Evolutionary conservation across 306 rosid genomes (phyloP).

Genomic region (Styphnolobium japonicum): DNA sequence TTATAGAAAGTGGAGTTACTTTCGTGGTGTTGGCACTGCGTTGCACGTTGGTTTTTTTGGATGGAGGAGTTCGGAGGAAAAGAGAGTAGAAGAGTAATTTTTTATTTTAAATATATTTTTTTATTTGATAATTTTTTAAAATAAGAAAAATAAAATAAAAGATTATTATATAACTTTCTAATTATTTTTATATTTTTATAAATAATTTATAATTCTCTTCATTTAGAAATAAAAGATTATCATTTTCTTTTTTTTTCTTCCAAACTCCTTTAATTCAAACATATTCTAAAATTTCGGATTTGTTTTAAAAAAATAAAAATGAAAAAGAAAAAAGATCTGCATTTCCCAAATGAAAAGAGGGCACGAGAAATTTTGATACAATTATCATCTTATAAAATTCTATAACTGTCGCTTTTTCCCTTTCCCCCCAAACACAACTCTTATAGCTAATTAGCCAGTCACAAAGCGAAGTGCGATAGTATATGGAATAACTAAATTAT

Average conservation of each 20-base stretch:
- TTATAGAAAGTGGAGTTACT: slow-evolving; percentile 9
- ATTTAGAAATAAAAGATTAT: too few species aligned
- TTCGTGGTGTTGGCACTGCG: neutral
- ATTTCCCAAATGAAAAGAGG: neutral
- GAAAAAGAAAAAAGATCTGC: neutral
- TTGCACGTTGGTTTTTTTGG: neutral
- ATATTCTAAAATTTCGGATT: too few species aligned
- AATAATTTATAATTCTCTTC: too few species aligned
- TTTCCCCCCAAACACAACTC: neutral
- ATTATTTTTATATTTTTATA: too few species aligned
- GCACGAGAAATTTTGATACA: neutral
- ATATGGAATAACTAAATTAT: neutral
- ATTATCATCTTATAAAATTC: slow-evolving; percentile 2
- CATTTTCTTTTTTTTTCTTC: too few species aligned
- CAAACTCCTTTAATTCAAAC: too few species aligned
- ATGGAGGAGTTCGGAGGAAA: neutral
- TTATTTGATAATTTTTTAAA: too few species aligned
- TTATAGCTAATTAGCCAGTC: neutral
- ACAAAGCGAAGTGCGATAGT: neutral
- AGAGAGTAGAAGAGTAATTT: too few species aligned
- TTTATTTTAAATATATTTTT: too few species aligned
- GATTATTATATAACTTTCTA: too few species aligned
- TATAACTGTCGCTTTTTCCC: neutral
- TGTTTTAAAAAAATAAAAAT: too few species aligned
- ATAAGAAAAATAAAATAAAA: too few species aligned